Evolutionary conservation across 306 rosid genomes (phyloP).

Genomic region (Calophaca sinica): DNA sequence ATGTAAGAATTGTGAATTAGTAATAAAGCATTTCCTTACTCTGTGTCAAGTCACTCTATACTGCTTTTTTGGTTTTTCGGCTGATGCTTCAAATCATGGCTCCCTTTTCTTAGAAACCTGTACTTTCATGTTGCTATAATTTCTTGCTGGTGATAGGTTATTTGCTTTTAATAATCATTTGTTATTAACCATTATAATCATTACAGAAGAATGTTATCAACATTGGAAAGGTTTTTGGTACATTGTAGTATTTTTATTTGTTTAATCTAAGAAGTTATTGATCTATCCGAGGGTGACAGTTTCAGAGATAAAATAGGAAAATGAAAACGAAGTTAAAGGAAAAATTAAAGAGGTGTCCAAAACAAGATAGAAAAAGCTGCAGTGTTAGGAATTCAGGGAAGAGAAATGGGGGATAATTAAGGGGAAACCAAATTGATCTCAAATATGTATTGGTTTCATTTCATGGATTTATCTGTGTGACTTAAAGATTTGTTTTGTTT

Average conservation of each 20-base stretch:
- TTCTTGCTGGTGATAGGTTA: not conserved
- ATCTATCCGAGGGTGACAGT: conserved; percentile 4
- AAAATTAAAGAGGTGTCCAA: not conserved
- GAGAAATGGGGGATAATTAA: not conserved
- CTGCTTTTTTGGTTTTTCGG: not conserved
- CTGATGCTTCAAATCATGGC: not conserved
- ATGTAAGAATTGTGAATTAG: conserved; percentile 2
- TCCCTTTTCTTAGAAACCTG: not conserved
- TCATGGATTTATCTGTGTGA: conserved; percentile 22
- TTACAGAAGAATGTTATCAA: not conserved
- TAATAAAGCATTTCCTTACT: too few relatives aligned
- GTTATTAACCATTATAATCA: not conserved
- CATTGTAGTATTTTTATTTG: not conserved
- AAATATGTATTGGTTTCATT: conserved; percentile 29
- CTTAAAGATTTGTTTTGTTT: conserved; percentile 26
- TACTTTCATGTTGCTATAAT: not conserved
- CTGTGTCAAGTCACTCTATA: not conserved
- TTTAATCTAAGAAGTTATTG: not conserved
- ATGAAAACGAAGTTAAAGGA: not conserved
- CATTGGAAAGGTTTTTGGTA: not conserved
- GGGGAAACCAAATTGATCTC: not conserved
- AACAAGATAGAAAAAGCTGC: not conserved
- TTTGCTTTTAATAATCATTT: not conserved
- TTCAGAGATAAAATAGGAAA: not conserved
- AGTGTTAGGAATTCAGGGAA: not conserved